Percentiles rank a stretch among this genome's conserved stretches.
These are phyloP conservation scores for Neopestalotiopsis sp. DNA, from an alignment of 2,329 filamentous ascomycete species.

Conservation along the genomic window DNA sequence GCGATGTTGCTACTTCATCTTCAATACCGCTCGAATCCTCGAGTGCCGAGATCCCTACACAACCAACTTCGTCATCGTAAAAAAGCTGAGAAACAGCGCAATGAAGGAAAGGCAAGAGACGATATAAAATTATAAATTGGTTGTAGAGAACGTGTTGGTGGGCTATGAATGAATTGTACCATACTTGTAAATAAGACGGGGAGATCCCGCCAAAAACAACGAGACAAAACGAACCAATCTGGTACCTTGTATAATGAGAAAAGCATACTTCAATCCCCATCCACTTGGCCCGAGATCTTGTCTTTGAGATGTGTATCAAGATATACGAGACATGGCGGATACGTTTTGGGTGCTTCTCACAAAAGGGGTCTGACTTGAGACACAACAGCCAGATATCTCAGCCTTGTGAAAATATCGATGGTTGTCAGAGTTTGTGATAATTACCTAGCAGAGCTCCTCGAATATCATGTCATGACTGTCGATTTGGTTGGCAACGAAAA, in stretches of 20 bases:
- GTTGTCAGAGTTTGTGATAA: no score
- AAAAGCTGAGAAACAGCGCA: background rate
- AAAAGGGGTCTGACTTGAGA: background rate
- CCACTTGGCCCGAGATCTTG: background rate
- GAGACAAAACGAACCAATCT: background rate
- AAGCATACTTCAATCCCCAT: background rate
- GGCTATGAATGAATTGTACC: slow-evolving; percentile 1
- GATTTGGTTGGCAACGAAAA: no score
- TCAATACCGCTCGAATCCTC: slow-evolving; percentile 7
- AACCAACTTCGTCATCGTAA: slow-evolving; percentile 4
- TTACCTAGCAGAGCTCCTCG: no score
- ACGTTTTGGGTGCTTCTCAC: background rate
- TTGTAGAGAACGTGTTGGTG: background rate
- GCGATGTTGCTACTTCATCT: slow-evolving; percentile 30
- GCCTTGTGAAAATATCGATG: background rate
- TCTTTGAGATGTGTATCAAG: background rate
- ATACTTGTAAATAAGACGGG: slow-evolving; percentile 20
- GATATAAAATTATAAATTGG: background rate
- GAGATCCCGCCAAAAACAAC: background rate
- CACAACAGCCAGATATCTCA: background rate
- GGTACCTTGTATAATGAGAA: slow-evolving; percentile 10
- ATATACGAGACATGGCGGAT: background rate
- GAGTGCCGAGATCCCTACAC: background rate
- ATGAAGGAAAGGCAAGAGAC: background rate
- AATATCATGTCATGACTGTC: no score